Percentiles rank a stretch among this genome's conserved stretches.
Evolutionary conservation across 768 basidiomycete genomes (phyloP).

Genomic region (Boletus barrowsii): DNA sequence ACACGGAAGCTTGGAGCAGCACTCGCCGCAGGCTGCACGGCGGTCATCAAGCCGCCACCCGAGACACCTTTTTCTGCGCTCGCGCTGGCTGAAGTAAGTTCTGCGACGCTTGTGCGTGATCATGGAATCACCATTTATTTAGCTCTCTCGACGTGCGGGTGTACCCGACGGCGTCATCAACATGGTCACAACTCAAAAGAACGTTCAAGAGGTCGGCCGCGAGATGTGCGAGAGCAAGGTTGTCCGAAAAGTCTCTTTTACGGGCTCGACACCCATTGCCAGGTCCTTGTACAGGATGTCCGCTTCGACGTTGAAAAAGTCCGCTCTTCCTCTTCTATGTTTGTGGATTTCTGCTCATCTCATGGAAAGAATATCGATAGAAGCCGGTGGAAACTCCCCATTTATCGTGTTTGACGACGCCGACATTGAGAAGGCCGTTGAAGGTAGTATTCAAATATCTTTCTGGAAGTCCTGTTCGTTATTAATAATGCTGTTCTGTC

Average conservation of each 20-base stretch:
- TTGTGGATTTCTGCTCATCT: neutral
- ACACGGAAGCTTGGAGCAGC: constrained; percentile 87
- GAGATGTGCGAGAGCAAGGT: constrained; percentile 89
- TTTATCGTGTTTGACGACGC: constrained; percentile 98
- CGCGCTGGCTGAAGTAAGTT: constrained; percentile 79
- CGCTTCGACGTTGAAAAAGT: constrained; percentile 82
- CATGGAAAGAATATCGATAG: constrained; percentile 56
- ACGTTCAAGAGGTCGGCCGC: constrained; percentile 83
- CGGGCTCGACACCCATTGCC: constrained; percentile 81
- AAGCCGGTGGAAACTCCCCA: constrained; percentile 92
- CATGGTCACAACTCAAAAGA: constrained; percentile 82
- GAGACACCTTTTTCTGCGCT: constrained; percentile 94
- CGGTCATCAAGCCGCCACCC: constrained; percentile 91
- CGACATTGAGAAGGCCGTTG: constrained; percentile 87
- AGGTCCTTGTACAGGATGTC: constrained; percentile 73
- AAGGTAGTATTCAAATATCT: constrained; percentile 42
- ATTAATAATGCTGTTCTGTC: neutral
- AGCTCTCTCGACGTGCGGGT: constrained; percentile 88
- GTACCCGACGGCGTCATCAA: constrained; percentile 95
- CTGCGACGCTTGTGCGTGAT: neutral
- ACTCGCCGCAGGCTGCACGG: constrained; percentile 94
- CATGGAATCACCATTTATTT: neutral
- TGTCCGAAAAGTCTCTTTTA: constrained; percentile 90
- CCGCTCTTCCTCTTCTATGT: constrained; percentile 13
- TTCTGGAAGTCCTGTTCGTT: neutral